A percentile compares a stretch with the other conserved stretches of the same genome.
Evolutionary conservation across 1,139 yeast species (phyloP).

Genomic region (Hemisphaericaspora xylanilytica): DNA sequence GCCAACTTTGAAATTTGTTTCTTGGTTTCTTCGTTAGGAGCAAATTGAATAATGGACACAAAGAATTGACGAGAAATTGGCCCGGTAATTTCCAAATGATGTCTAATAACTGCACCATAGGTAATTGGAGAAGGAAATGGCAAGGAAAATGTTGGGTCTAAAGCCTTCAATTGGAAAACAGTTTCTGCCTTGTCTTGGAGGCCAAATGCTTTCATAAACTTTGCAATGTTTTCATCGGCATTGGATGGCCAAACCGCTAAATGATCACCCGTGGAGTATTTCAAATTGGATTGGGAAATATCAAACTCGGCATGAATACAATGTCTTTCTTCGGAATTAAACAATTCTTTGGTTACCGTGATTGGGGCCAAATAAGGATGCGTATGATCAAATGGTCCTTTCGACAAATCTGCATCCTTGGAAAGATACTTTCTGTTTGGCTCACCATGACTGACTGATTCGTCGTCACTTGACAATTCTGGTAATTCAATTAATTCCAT

Average conservation of each 20-base stretch:
- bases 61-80: slow-evolving; percentile 89
- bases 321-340: slow-evolving; percentile 61
- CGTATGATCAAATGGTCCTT: slow-evolving; percentile 80
- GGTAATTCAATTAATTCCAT: slow-evolving; percentile 45
- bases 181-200: slow-evolving; percentile 51
- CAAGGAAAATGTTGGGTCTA: slow-evolving; percentile 67
- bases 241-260: slow-evolving; percentile 94
- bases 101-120: slow-evolving; percentile 79
- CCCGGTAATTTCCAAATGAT: slow-evolving; percentile 89
- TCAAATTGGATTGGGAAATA: slow-evolving; percentile 67
- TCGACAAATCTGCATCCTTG: slow-evolving; percentile 41
- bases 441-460: slow-evolving; percentile 74
- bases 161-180: slow-evolving; percentile 64
- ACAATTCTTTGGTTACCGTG: slow-evolving; percentile 61
- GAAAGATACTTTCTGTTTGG: slow-evolving; percentile 65
- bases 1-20: slow-evolving; percentile 54
- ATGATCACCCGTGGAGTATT: slow-evolving; percentile 94
- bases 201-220: slow-evolving; percentile 63
- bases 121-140: slow-evolving; percentile 94
- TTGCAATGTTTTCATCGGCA: slow-evolving; percentile 67
- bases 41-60: slow-evolving; percentile 75
- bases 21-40: slow-evolving; percentile 67
- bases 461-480: slow-evolving; percentile 25
- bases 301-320: slow-evolving; percentile 94
- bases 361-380: slow-evolving; percentile 85